A percentile compares a stretch with the other conserved stretches of the same genome.
Conservation (phyloP, 805 yeast species). For the Pichia manshurica region DNA sequence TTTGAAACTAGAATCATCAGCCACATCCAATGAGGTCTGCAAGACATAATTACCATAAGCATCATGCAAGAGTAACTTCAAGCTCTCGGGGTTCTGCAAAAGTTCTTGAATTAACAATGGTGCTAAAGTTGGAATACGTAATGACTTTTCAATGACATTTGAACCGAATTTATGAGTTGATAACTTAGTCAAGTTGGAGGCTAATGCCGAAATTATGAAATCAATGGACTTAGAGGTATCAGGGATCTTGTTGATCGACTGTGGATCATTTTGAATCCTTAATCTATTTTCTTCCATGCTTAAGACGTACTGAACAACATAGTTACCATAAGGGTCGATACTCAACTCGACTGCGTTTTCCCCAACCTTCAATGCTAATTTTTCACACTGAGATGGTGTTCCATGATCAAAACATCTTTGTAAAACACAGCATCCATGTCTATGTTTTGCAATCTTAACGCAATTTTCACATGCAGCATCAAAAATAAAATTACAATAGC, state of each 20-base stretch:
- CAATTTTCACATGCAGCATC: conserved; percentile 75
- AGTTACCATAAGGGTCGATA: conserved; percentile 93
- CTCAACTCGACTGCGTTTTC: conserved; percentile 63
- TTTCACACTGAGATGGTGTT: conserved; percentile 57
- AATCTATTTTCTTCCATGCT: conserved; percentile 33
- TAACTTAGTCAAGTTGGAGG: conserved; percentile 30
- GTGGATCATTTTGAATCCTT: conserved; percentile 26
- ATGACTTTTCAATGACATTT: conserved; percentile 52
- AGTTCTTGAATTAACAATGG: conserved; percentile 40
- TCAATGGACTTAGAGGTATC: conserved; percentile 28
- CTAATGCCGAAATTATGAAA: conserved; percentile 28
- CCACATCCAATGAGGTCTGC: conserved; percentile 55
- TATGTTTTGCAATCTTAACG: conserved; percentile 81
- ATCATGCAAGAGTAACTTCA: conserved; percentile 45
- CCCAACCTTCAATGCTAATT: conserved; percentile 63
- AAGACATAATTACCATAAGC: conserved; percentile 56
- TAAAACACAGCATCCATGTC: conserved; percentile 96
- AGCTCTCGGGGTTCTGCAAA: conserved; percentile 30
- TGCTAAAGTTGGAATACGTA: conserved; percentile 43
- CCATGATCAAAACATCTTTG: conserved; percentile 96
- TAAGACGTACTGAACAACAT: conserved; percentile 90
- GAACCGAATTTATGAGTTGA: conserved; percentile 60
- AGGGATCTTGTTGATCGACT: conserved; percentile 21
- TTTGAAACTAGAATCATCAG: conserved; percentile 45
- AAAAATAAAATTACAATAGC: conserved; percentile 81